phyloP scores from a whole-genome alignment of 768 basidiomycete genomes.

The Grammothele lineata region DNA sequence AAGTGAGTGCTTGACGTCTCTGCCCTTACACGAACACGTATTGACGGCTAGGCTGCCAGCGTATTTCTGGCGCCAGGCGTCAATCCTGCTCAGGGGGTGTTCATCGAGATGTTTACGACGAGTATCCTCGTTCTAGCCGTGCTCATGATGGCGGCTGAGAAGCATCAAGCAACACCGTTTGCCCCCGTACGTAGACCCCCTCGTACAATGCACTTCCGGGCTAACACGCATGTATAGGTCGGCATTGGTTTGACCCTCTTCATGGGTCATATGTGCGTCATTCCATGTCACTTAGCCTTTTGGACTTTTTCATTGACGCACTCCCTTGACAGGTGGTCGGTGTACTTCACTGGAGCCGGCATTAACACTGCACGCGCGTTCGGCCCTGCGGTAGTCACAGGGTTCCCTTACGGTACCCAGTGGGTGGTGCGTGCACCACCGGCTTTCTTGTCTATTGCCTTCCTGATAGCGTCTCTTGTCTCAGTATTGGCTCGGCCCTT shows the following conservation, averaged over 20 bases:
- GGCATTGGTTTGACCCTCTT: conserved; percentile 67
- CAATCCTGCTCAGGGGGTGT: conserved; percentile 55
- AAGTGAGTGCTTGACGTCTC: conserved; percentile 39
- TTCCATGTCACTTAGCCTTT: neutral
- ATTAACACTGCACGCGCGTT: conserved; percentile 71
- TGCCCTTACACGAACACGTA: conserved; percentile 1
- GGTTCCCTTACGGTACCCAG: conserved; percentile 47
- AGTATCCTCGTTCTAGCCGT: conserved; percentile 54
- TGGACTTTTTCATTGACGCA: neutral
- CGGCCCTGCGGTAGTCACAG: conserved; percentile 64
- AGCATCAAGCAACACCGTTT: conserved; percentile 60
- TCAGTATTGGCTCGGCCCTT: conserved; percentile 71
- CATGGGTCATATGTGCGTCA: conserved; percentile 51
- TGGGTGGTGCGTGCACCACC: conserved; percentile 50
- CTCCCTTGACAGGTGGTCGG: conserved; percentile 58
- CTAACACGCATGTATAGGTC: conserved; percentile 32
- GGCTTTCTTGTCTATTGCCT: neutral
- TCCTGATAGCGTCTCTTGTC: neutral
- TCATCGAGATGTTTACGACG: conserved; percentile 72
- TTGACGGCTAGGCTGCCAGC: conserved; percentile 28
- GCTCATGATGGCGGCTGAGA: conserved; percentile 73
- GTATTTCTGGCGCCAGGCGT: conserved; percentile 42
- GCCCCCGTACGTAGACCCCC: conserved; percentile 48
- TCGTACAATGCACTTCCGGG: neutral
- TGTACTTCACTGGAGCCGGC: conserved; percentile 58